phyloP scores from a whole-genome alignment of 2,329 filamentous ascomycete genomes.

The Ophiostoma sp. region DNA sequence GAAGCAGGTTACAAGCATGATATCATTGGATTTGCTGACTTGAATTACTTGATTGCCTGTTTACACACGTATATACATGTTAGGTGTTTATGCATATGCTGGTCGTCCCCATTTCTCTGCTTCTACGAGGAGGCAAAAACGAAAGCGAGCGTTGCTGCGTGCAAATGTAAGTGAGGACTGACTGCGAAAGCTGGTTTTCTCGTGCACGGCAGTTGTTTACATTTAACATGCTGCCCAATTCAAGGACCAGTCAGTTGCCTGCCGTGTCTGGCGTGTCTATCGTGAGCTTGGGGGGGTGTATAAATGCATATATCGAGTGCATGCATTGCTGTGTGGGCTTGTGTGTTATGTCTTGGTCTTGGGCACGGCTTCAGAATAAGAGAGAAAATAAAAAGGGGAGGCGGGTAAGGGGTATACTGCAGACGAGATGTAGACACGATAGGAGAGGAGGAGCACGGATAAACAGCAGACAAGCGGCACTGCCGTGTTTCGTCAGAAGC shows the following conservation, averaged over 20 bases:
- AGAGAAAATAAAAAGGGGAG: not conserved
- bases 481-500: constrained; percentile 16
- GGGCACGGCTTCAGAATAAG: not conserved
- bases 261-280: no score
- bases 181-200: not conserved
- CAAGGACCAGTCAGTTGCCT: not conserved
- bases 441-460: not conserved
- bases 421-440: not conserved
- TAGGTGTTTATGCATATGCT: constrained; percentile 7
- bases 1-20: not conserved
- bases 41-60: not conserved
- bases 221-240: not conserved
- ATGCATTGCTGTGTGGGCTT: not conserved
- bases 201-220: not conserved
- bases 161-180: not conserved
- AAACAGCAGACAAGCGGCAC: constrained; percentile 5
- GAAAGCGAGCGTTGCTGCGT: no score
- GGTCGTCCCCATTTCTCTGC: not conserved
- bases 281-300: not conserved
- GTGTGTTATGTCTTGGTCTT: not conserved
- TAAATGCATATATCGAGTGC: not conserved
- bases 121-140: not conserved
- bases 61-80: not conserved
- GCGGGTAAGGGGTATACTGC: not conserved
- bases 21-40: not conserved